Evolutionary conservation across 1,284 basidiomycete genomes (phyloP).

Genomic region (Microstroma glucosiphilum): DNA sequence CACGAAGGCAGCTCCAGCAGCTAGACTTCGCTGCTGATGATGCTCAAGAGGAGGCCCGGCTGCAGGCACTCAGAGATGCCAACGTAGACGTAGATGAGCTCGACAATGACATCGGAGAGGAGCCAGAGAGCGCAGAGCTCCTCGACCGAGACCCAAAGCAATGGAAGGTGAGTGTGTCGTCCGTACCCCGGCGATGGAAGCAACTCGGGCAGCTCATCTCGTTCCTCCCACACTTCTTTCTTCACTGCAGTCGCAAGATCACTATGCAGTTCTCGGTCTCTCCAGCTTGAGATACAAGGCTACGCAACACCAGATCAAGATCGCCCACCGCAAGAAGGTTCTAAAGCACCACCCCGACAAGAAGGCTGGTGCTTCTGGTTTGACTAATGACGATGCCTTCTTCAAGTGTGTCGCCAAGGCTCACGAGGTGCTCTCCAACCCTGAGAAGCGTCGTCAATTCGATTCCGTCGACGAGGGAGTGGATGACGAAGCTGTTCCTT

Average conservation of each 20-base stretch:
- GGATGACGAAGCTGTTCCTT: slow-evolving; percentile 59
- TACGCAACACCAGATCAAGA: slow-evolving; percentile 85
- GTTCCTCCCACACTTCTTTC: slow-evolving; percentile 6
- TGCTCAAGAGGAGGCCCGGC: slow-evolving; percentile 30
- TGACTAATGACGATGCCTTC: slow-evolving; percentile 89
- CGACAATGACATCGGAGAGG: slow-evolving; percentile 78
- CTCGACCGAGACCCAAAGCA: slow-evolving; percentile 84
- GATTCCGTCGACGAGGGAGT: slow-evolving; percentile 88
- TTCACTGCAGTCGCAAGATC: slow-evolving; percentile 79
- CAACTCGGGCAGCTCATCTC: neutral
- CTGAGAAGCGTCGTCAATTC: slow-evolving; percentile 86
- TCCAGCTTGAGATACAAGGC: slow-evolving; percentile 84
- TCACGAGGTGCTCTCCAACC: slow-evolving; percentile 79
- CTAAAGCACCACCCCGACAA: slow-evolving; percentile 99
- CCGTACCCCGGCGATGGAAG: neutral
- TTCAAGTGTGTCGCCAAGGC: slow-evolving; percentile 99
- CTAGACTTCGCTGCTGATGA: slow-evolving; percentile 45
- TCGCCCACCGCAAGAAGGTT: slow-evolving; percentile 98
- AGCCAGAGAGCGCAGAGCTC: slow-evolving; percentile 71
- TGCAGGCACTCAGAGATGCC: slow-evolving; percentile 53
- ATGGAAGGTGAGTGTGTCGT: slow-evolving; percentile 71
- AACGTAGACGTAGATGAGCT: slow-evolving; percentile 68
- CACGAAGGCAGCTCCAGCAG: slow-evolving; percentile 40
- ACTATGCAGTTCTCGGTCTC: slow-evolving; percentile 91
- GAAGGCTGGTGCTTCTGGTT: slow-evolving; percentile 70